Percentiles rank a stretch among this genome's conserved stretches.
These are phyloP conservation scores for Mrakia hoshinonis DNA, from an alignment of 768 basidiomycete species.

Conservation along the genomic window DNA sequence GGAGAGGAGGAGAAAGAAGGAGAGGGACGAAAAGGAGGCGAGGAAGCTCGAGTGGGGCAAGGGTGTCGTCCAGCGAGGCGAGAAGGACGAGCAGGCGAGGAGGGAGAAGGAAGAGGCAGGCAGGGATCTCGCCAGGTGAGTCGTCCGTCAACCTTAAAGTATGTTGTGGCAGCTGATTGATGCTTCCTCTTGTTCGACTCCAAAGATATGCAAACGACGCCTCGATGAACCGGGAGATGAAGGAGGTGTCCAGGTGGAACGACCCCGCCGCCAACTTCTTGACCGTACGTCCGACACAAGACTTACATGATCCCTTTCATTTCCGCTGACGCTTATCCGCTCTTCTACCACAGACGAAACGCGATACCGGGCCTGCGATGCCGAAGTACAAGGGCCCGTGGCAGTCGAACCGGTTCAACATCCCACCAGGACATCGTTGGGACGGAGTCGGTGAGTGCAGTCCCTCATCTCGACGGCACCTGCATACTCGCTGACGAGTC, in stretches of 20 bases:
- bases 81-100: conserved; percentile 56
- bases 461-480: background rate
- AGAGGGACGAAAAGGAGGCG: conserved; percentile 68
- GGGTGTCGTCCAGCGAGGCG: conserved; percentile 79
- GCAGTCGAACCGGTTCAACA: conserved; percentile 89
- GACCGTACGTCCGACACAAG: conserved; percentile 62
- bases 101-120: conserved; percentile 62
- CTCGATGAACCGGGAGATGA: conserved; percentile 75
- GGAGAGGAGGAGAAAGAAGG: conserved; percentile 67
- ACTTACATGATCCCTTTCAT: background rate
- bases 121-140: conserved; percentile 59
- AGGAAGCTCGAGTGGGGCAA: conserved; percentile 98
- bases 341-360: conserved; percentile 39
- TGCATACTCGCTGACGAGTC: background rate
- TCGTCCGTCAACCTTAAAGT: too few relatives aligned
- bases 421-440: conserved; percentile 93
- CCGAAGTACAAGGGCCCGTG: conserved; percentile 81
- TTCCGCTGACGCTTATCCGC: too few relatives aligned
- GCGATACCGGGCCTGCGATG: conserved; percentile 61
- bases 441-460: conserved; percentile 79
- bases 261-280: conserved; percentile 95
- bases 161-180: too few relatives aligned
- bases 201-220: conserved; percentile 61
- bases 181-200: background rate
- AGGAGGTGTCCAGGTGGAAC: conserved; percentile 78